Evolutionary conservation across 768 basidiomycete species (phyloP).

Genomic region (Mycena alexandri): DNA sequence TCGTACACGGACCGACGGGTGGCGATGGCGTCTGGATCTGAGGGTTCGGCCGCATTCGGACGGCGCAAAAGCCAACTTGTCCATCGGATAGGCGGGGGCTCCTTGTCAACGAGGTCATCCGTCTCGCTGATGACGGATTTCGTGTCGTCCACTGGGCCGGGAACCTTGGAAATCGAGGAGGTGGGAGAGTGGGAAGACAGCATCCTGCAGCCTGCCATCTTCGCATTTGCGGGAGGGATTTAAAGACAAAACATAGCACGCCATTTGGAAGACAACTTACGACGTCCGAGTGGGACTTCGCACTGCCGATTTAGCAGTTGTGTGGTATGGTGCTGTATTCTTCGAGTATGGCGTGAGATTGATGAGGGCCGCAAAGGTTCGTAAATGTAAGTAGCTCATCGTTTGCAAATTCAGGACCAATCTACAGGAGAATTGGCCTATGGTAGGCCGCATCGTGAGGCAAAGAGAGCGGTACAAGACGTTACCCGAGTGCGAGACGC

Average conservation of each 20-base stretch:
- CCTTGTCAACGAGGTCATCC: conserved; percentile 52
- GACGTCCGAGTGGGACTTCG: not conserved
- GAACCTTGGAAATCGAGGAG: conserved; percentile 16
- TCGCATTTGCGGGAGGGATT: not conserved
- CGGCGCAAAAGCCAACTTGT: conserved; percentile 51
- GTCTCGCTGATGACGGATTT: conserved; percentile 12
- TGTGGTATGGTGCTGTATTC: conserved; percentile 6
- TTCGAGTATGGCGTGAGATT: conserved; percentile 23
- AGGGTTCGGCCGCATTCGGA: conserved; percentile 28
- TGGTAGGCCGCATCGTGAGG: not conserved
- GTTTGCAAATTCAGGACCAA: not conserved
- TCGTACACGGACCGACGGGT: conserved; percentile 68
- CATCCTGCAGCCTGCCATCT: not conserved
- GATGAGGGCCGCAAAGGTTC: not conserved
- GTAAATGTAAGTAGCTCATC: not conserved
- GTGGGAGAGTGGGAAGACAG: not conserved
- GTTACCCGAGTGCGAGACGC: not conserved
- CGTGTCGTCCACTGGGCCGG: conserved; percentile 1
- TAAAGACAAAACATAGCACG: conserved; percentile 22
- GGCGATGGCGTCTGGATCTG: conserved; percentile 55
- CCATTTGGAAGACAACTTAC: conserved; percentile 24
- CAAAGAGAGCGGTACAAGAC: not conserved
- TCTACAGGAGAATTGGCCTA: not conserved
- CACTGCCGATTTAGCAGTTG: not conserved
- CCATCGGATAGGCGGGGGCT: conserved; percentile 52